These are phyloP conservation scores for Coemansia sp. DNA, from an alignment of 192 early-diverging fungal species.

Conservation along the genomic window DNA sequence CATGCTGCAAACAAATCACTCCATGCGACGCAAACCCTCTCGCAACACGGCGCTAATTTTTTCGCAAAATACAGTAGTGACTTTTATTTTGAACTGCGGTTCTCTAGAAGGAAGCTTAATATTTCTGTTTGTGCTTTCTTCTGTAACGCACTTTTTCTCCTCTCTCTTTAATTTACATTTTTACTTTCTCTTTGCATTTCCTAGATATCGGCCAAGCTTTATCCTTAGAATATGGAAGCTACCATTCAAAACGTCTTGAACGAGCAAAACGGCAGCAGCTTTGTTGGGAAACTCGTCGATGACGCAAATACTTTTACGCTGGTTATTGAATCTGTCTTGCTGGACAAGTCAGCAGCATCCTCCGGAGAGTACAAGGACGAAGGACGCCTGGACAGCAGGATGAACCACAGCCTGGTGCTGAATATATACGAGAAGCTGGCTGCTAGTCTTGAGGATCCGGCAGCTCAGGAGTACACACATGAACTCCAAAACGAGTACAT, in stretches of 20 bases:
- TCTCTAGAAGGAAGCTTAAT: too few species aligned
- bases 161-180: not conserved
- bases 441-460: slow-evolving; percentile 30
- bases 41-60: too few species aligned
- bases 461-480: slow-evolving; percentile 18
- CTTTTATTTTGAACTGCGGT: not conserved
- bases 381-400: not conserved
- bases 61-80: too few species aligned
- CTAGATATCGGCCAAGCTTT: not conserved
- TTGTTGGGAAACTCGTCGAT: slow-evolving; percentile 30
- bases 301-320: slow-evolving; percentile 8
- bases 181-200: not conserved
- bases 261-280: slow-evolving; percentile 27
- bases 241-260: slow-evolving; percentile 11
- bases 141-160: not conserved
- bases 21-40: too few species aligned
- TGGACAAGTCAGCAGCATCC: slow-evolving; percentile 7
- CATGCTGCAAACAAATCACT: too few species aligned
- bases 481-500: slow-evolving; percentile 33
- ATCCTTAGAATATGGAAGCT: not conserved
- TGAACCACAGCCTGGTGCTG: slow-evolving; percentile 26
- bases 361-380: not conserved
- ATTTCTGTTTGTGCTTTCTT: not conserved
- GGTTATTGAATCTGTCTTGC: slow-evolving; percentile 23
- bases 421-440: slow-evolving; percentile 37